phyloP scores from a whole-genome alignment of 768 basidiomycete genomes.

The Pisolithus orientalis region DNA sequence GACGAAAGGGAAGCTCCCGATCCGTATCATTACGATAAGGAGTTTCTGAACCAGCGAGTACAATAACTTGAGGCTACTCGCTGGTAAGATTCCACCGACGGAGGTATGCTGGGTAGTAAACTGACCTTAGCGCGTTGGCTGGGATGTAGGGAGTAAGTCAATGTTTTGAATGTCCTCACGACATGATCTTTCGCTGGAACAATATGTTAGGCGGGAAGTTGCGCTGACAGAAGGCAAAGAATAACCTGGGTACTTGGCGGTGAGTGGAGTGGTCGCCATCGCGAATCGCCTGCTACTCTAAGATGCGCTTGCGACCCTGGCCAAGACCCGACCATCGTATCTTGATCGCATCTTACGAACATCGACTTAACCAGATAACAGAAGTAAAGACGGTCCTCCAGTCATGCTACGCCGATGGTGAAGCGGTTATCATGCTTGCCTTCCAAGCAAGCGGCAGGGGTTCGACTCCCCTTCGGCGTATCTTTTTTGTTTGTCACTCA shows the following conservation, averaged over 20 bases:
- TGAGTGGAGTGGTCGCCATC: background rate
- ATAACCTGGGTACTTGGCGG: background rate
- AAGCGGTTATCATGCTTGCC: constrained; percentile 93
- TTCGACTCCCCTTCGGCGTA: constrained; percentile 67
- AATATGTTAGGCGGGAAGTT: background rate
- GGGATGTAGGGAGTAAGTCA: constrained; percentile 44
- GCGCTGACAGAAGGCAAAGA: background rate
- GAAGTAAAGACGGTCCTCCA: too few relatives aligned
- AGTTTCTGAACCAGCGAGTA: constrained; percentile 60
- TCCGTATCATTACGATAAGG: constrained; percentile 79
- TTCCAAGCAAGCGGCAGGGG: constrained; percentile 76
- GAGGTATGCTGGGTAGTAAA: background rate
- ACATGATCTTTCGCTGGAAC: constrained; percentile 45
- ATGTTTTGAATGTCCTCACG: constrained; percentile 45
- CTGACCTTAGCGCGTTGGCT: constrained; percentile 49
- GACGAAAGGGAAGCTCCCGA: constrained; percentile 65
- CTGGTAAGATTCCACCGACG: background rate
- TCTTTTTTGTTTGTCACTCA: background rate
- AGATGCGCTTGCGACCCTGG: background rate
- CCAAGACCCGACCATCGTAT: too few relatives aligned
- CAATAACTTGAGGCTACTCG: constrained; percentile 57
- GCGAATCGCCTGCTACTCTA: background rate
- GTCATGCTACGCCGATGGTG: constrained; percentile 54
- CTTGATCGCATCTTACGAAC: too few relatives aligned
- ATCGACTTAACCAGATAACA: too few relatives aligned